A percentile compares a stretch with the other conserved stretches of the same genome.
Evolutionary conservation across 75 land plant species (phyloP).

Genomic region (Selaginella tamariscina): DNA sequence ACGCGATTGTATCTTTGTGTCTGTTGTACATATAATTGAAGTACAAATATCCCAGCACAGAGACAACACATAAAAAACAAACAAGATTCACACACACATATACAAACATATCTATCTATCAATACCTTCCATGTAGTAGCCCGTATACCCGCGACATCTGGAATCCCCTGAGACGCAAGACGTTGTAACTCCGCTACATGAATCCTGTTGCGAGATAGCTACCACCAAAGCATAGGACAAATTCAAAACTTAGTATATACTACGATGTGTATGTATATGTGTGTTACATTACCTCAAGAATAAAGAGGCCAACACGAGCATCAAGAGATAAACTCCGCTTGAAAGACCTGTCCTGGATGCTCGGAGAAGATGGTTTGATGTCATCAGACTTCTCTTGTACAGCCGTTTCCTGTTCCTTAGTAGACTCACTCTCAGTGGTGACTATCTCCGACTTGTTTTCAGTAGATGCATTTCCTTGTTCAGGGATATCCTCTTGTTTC

Average conservation of each 20-base stretch:
- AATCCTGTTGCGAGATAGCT: slow-evolving; percentile 69
- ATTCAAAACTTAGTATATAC: not conserved
- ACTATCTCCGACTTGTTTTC: too few species aligned
- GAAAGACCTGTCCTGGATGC: not conserved
- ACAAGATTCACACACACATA: not conserved
- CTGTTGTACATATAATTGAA: not conserved
- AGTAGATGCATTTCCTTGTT: slow-evolving; percentile 12
- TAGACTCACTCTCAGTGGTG: too few species aligned
- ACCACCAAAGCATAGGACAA: slow-evolving; percentile 2
- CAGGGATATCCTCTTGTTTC: not conserved
- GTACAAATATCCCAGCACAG: not conserved
- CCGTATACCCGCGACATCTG: slow-evolving; percentile 69
- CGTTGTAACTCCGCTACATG: slow-evolving; percentile 68
- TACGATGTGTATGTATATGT: not conserved
- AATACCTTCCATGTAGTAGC: slow-evolving; percentile 83
- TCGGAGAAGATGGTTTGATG: not conserved
- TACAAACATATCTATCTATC: not conserved
- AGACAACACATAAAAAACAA: slow-evolving; percentile 3
- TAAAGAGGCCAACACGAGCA: slow-evolving; percentile 6
- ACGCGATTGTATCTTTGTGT: not conserved
- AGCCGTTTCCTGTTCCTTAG: not conserved
- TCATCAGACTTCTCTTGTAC: not conserved
- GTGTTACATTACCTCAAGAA: slow-evolving; percentile 8
- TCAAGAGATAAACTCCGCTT: slow-evolving; percentile 4
- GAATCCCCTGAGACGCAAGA: slow-evolving; percentile 71